These are phyloP conservation scores for Tylopilus vinaceipallidus DNA, from an alignment of 768 basidiomycete genomes.

Conservation along the genomic window DNA sequence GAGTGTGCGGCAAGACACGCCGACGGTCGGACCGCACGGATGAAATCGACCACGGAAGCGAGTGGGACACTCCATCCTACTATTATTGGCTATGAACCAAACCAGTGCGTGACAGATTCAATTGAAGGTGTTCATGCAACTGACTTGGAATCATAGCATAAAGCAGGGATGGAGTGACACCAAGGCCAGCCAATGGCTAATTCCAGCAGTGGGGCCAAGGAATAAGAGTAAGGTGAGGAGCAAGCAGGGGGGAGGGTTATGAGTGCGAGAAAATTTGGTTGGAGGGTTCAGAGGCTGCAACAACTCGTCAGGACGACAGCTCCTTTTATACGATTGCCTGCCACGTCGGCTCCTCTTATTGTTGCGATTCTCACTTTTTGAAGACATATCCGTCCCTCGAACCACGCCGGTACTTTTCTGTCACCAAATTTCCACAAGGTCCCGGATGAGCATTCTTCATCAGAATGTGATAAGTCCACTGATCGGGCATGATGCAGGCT, in stretches of 20 bases:
- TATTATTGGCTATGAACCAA: slow-evolving; percentile 65
- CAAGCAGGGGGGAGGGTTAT: not conserved
- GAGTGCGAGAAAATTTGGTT: slow-evolving; percentile 25
- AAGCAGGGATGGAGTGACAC: slow-evolving; percentile 32
- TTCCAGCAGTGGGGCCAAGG: slow-evolving; percentile 11
- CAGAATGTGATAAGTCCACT: slow-evolving; percentile 20
- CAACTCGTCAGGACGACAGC: slow-evolving; percentile 1
- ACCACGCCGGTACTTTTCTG: slow-evolving; percentile 12
- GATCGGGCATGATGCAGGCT: slow-evolving; percentile 26
- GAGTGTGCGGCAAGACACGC: not conserved
- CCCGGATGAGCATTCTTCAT: slow-evolving; percentile 5
- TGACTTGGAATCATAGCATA: slow-evolving; percentile 42
- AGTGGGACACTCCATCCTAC: slow-evolving; percentile 42
- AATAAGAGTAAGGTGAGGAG: not conserved
- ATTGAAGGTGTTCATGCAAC: slow-evolving; percentile 30
- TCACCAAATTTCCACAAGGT: slow-evolving; percentile 22
- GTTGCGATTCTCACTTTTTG: slow-evolving; percentile 5
- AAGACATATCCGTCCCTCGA: slow-evolving; percentile 8
- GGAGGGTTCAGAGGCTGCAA: not conserved
- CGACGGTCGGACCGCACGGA: not conserved
- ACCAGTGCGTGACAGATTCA: slow-evolving; percentile 33
- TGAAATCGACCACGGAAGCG: slow-evolving; percentile 11
- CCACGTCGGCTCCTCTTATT: slow-evolving; percentile 7
- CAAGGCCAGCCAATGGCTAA: slow-evolving; percentile 20
- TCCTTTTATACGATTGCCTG: slow-evolving; percentile 18